These are phyloP conservation scores for Artemisia annua DNA, from an alignment of 129 eudicot genomes.

Conservation along the genomic window DNA sequence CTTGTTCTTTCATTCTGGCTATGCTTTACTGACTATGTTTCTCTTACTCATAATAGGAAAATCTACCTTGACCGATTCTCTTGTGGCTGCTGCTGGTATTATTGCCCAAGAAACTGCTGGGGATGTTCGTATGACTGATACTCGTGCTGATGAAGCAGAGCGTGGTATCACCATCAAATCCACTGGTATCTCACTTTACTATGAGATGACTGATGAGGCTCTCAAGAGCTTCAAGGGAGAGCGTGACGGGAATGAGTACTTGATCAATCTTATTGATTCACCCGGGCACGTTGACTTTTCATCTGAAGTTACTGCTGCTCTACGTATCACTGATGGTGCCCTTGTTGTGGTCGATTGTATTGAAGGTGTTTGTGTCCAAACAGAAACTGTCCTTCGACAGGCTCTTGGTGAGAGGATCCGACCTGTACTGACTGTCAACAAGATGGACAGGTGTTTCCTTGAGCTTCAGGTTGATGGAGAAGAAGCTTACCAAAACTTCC, in stretches of 20 bases:
- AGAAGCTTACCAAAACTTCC: constrained; percentile 61
- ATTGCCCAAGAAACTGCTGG: constrained; percentile 57
- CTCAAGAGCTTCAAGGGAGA: constrained; percentile 48
- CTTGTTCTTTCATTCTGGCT: no score
- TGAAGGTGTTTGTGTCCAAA: constrained; percentile 69
- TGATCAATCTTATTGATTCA: constrained; percentile 61
- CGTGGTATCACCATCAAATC: constrained; percentile 69
- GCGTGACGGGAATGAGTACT: constrained; percentile 53
- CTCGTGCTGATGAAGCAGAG: constrained; percentile 65
- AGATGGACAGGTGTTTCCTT: constrained; percentile 72
- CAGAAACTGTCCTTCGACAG: constrained; percentile 66
- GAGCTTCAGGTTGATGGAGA: constrained; percentile 72
- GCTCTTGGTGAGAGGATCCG: constrained; percentile 72
- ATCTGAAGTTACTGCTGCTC: constrained; percentile 64
- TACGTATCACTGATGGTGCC: constrained; percentile 64
- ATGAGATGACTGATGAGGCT: constrained; percentile 47
- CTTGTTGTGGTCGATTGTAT: constrained; percentile 68
- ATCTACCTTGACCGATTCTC: constrained; percentile 60
- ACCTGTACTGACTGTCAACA: constrained; percentile 55
- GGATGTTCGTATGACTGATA: constrained; percentile 68
- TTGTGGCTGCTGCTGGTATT: constrained; percentile 65
- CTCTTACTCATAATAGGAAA: constrained; percentile 28
- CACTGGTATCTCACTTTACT: constrained; percentile 58
- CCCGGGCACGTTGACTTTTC: constrained; percentile 68
- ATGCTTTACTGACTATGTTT: background rate